Evolutionary conservation across 2,329 filamentous ascomycete genomes (phyloP).

Genomic region (Claviceps africana): DNA sequence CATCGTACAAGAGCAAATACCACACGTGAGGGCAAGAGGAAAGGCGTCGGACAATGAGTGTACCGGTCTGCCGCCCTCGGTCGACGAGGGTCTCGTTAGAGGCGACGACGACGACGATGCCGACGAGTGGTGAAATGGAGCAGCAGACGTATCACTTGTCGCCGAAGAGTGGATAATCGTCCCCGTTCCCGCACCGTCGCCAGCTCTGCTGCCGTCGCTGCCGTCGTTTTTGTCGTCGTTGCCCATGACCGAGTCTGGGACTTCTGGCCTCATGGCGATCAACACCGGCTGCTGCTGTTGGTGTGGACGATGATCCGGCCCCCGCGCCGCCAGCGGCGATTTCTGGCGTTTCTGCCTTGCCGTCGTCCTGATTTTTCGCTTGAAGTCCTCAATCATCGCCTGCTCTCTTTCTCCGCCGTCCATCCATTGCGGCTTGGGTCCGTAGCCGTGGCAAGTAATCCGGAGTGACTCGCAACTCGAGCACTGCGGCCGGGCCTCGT

Average conservation of each 20-base stretch:
- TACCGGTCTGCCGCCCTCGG: background rate
- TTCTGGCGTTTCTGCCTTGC: slow-evolving; percentile 7
- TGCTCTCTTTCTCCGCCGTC: slow-evolving; percentile 16
- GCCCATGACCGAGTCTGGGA: background rate
- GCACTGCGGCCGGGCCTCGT: slow-evolving; percentile 12
- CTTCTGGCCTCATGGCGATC: background rate
- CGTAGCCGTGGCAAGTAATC: slow-evolving; percentile 16
- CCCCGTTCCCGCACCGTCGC: background rate
- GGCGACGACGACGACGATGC: background rate
- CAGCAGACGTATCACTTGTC: background rate
- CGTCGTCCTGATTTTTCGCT: slow-evolving; percentile 12
- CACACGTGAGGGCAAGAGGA: background rate
- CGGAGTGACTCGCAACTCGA: slow-evolving; percentile 11
- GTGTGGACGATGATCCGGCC: background rate
- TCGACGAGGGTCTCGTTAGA: background rate
- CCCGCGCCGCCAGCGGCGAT: background rate
- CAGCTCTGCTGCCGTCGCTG: background rate
- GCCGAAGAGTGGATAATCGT: background rate
- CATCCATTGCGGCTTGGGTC: slow-evolving; percentile 22
- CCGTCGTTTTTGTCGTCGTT: background rate
- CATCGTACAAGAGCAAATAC: background rate
- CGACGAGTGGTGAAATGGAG: background rate
- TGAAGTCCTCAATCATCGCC: slow-evolving; percentile 13
- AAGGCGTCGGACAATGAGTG: background rate
- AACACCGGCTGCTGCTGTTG: background rate